A percentile compares a stretch with the other conserved stretches of the same genome.
Evolutionary conservation across 441 rosid genomes (phyloP).

Genomic region (Syzygium malaccense): DNA sequence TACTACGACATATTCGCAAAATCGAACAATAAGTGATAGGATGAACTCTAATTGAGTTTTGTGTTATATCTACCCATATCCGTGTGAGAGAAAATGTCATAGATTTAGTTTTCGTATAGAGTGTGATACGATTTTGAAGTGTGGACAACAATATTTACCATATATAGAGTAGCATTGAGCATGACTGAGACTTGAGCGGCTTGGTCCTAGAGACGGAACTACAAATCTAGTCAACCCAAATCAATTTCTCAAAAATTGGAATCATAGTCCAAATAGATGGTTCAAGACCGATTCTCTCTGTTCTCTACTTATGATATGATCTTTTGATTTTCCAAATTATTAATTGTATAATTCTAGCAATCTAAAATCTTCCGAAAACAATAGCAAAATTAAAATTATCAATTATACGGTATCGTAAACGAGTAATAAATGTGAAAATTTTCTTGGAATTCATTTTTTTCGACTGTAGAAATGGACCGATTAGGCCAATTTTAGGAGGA

Average conservation of each 20-base stretch:
- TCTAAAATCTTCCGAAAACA: not conserved
- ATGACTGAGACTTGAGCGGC: not conserved
- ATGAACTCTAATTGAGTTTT: not conserved
- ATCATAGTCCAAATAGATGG: not conserved
- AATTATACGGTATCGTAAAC: not conserved
- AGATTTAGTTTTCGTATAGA: not conserved
- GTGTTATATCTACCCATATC: not conserved
- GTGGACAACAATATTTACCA: not conserved
- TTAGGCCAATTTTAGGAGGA: not conserved
- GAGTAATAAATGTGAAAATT: not conserved
- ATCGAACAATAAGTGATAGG: not conserved
- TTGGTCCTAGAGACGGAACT: not conserved
- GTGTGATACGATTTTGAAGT: not conserved
- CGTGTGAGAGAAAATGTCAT: not conserved
- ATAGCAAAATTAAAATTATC: not conserved
- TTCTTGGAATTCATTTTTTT: not conserved
- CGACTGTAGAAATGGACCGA: not conserved
- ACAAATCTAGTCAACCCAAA: not conserved
- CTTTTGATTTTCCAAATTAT: not conserved
- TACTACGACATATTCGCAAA: not conserved
- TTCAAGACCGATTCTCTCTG: not conserved
- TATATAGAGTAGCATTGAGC: not conserved
- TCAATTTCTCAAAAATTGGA: not conserved
- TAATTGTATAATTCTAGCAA: not conserved
- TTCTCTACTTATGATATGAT: not conserved